These are phyloP conservation scores for Arthrobotrys sphaeroides DNA, from an alignment of 2,329 filamentous ascomycete genomes.

Conservation along the genomic window DNA sequence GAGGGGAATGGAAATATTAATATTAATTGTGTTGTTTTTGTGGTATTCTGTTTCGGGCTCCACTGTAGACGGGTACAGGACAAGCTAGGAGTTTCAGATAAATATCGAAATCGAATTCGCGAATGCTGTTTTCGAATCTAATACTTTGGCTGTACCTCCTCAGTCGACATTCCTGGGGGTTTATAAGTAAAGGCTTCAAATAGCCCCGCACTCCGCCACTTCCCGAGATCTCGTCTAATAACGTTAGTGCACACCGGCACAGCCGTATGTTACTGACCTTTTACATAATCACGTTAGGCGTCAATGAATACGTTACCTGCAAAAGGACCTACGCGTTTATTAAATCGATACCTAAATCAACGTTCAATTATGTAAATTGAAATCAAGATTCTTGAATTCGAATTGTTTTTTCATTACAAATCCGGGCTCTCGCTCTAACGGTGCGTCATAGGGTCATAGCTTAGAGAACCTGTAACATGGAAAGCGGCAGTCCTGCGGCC, in stretches of 20 bases:
- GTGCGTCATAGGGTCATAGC: too few species aligned
- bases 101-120: neutral
- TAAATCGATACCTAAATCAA: too few species aligned
- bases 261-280: slow-evolving; percentile 7
- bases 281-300: too few species aligned
- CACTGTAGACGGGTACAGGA: neutral
- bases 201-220: neutral
- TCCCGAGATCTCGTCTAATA: slow-evolving; percentile 6
- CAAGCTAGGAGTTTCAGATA: neutral
- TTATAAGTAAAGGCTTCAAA: neutral
- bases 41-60: neutral
- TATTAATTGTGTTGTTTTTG: slow-evolving; percentile 22
- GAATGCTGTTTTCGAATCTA: neutral
- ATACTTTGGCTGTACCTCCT: neutral
- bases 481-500: too few species aligned
- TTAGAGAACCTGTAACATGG: too few species aligned
- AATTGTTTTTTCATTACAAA: too few species aligned
- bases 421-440: too few species aligned
- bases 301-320: too few species aligned
- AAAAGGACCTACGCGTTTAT: too few species aligned
- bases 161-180: neutral
- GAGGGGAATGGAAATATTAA: neutral
- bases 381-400: too few species aligned
- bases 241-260: slow-evolving; percentile 22
- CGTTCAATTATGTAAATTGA: too few species aligned